These are phyloP conservation scores for Phytophthora constricta DNA, from an alignment of 352 stramenopile species.

Conservation along the genomic window DNA sequence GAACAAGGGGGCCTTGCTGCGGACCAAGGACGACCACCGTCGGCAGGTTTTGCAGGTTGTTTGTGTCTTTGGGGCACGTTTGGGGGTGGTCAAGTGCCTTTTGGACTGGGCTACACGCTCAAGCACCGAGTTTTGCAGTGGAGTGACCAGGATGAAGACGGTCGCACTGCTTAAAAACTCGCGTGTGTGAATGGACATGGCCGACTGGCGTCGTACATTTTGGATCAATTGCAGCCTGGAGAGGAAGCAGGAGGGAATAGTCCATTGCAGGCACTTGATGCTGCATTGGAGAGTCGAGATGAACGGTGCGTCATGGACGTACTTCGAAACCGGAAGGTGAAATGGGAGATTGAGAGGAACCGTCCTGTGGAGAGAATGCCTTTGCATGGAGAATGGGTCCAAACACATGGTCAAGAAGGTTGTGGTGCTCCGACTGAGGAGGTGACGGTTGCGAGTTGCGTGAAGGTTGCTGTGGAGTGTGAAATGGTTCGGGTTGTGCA, in stretches of 20 bases:
- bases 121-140: slow-evolving; percentile 20
- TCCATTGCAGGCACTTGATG: slow-evolving; percentile 17
- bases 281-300: slow-evolving; percentile 21
- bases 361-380: slow-evolving; percentile 11
- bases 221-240: slow-evolving; percentile 13
- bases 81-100: slow-evolving; percentile 27
- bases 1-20: slow-evolving; percentile 32
- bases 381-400: slow-evolving; percentile 26
- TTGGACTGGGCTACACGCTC: slow-evolving; percentile 20
- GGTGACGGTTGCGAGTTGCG: slow-evolving; percentile 22
- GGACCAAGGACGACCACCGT: slow-evolving; percentile 32
- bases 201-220: slow-evolving; percentile 27
- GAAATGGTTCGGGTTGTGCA: slow-evolving; percentile 20
- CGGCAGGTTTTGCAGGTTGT: slow-evolving; percentile 30
- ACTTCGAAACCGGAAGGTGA: slow-evolving; percentile 27
- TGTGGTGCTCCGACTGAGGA: not conserved
- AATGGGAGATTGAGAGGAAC: slow-evolving; percentile 7
- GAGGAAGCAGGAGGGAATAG: slow-evolving; percentile 6
- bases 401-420: slow-evolving; percentile 3
- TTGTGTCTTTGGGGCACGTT: slow-evolving; percentile 27
- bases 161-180: slow-evolving; percentile 26
- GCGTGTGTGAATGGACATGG: slow-evolving; percentile 29
- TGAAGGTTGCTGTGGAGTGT: slow-evolving; percentile 9
- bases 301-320: slow-evolving; percentile 26
- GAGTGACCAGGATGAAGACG: slow-evolving; percentile 34